phyloP scores from a whole-genome alignment of 106 monocot species.

The Narthecium ossifragum region DNA sequence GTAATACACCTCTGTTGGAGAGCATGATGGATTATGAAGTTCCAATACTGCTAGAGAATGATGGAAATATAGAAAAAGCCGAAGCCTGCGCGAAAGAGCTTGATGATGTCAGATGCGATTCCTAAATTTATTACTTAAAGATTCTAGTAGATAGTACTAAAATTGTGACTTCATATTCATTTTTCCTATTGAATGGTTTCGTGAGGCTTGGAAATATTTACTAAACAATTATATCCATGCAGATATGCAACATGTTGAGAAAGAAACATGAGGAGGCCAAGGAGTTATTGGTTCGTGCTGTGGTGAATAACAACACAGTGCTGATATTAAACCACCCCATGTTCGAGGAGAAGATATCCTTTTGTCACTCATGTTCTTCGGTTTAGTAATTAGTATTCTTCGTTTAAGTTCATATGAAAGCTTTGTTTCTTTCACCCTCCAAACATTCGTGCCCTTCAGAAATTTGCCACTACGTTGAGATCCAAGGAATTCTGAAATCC shows the following conservation, averaged over 20 bases:
- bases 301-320: conserved; percentile 63
- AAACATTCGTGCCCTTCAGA: conserved; percentile 54
- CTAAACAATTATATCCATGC: no score
- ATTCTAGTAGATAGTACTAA: no score
- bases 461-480: conserved; percentile 27
- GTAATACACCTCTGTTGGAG: conserved; percentile 6
- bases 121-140: no score
- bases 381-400: not conserved
- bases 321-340: conserved; percentile 82
- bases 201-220: no score
- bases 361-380: not conserved
- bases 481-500: conserved; percentile 33
- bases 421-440: conserved; percentile 19
- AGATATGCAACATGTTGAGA: conserved; percentile 74
- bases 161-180: not conserved
- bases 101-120: conserved; percentile 76
- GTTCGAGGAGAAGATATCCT: conserved; percentile 96
- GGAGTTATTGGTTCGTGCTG: conserved; percentile 67
- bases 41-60: conserved; percentile 32
- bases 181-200: not conserved
- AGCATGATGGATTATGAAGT: conserved; percentile 29
- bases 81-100: conserved; percentile 75
- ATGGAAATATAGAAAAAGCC: conserved; percentile 60
- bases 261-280: conserved; percentile 90
- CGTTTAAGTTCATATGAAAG: not conserved